phyloP scores from a whole-genome alignment of 2,329 filamentous ascomycete species.

The Pseudodiploospora longispora region DNA sequence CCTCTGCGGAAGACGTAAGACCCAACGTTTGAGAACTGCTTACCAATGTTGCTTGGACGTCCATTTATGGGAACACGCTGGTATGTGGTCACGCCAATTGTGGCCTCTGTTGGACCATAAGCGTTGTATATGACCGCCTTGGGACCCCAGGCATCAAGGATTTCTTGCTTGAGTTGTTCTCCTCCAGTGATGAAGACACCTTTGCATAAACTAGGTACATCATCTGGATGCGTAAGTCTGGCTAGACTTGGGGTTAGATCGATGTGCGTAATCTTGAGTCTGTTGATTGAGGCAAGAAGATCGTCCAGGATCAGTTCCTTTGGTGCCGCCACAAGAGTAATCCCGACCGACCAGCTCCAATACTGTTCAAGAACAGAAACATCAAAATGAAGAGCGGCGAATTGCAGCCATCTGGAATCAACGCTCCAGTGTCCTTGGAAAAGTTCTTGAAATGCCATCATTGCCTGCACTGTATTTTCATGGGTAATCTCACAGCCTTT shows the following conservation, averaged over 20 bases:
- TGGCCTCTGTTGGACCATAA: slow-evolving; percentile 86
- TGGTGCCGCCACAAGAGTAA: slow-evolving; percentile 73
- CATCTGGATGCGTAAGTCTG: slow-evolving; percentile 65
- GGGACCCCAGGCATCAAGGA: slow-evolving; percentile 77
- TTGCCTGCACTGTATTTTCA: slow-evolving; percentile 79
- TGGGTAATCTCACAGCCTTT: slow-evolving; percentile 88
- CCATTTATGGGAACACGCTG: slow-evolving; percentile 70
- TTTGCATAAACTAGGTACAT: slow-evolving; percentile 69
- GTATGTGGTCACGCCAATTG: slow-evolving; percentile 87
- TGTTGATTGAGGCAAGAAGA: slow-evolving; percentile 62
- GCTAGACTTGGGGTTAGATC: slow-evolving; percentile 87
- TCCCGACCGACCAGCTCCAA: slow-evolving; percentile 90
- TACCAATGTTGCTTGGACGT: slow-evolving; percentile 80
- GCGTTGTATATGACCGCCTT: slow-evolving; percentile 82
- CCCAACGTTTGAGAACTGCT: slow-evolving; percentile 80
- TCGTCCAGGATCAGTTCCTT: slow-evolving; percentile 82
- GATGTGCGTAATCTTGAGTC: slow-evolving; percentile 75
- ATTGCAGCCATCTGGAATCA: slow-evolving; percentile 77
- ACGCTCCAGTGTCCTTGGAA: slow-evolving; percentile 68
- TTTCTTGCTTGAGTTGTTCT: slow-evolving; percentile 81
- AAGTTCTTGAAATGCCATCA: slow-evolving; percentile 75
- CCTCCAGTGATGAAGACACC: slow-evolving; percentile 93
- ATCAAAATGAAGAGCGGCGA: slow-evolving; percentile 91
- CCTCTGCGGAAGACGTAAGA: slow-evolving; percentile 67
- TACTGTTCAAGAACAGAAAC: slow-evolving; percentile 91